phyloP scores from a whole-genome alignment of 768 basidiomycete genomes.

The Termitomyces sp. region DNA sequence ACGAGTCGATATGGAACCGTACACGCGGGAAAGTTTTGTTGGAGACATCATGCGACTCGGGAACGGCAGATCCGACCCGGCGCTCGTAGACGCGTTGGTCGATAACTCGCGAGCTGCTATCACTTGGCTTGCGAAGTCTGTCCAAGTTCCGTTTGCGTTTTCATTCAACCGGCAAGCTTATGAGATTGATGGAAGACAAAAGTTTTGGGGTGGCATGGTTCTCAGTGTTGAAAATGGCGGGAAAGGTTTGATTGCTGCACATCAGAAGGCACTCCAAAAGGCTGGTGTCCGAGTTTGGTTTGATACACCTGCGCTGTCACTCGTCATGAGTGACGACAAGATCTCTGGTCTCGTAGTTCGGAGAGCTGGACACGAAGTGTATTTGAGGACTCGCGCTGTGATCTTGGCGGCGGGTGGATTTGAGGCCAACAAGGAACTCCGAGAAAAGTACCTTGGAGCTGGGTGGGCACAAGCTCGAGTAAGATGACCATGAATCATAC shows the following conservation, averaged over 20 bases:
- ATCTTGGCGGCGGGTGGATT: slow-evolving; percentile 65
- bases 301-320: slow-evolving; percentile 38
- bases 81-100: slow-evolving; percentile 47
- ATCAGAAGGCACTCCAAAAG: slow-evolving; percentile 40
- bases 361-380: slow-evolving; percentile 27
- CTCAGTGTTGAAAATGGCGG: slow-evolving; percentile 60
- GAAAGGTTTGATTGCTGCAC: slow-evolving; percentile 58
- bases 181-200: slow-evolving; percentile 52
- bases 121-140: slow-evolving; percentile 47
- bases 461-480: slow-evolving; percentile 47
- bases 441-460: slow-evolving; percentile 49
- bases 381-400: slow-evolving; percentile 38
- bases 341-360: slow-evolving; percentile 43
- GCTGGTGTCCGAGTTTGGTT: slow-evolving; percentile 56
- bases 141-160: slow-evolving; percentile 48
- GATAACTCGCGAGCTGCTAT: slow-evolving; percentile 49
- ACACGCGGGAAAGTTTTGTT: slow-evolving; percentile 48
- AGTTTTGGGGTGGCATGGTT: slow-evolving; percentile 69
- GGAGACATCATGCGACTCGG: slow-evolving; percentile 59
- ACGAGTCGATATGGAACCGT: slow-evolving; percentile 53
- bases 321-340: slow-evolving; percentile 29
- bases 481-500: slow-evolving; percentile 28
- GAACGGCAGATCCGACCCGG: slow-evolving; percentile 39
- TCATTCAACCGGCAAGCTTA: slow-evolving; percentile 67
- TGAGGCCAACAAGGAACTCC: slow-evolving; percentile 49